A percentile compares a stretch with the other conserved stretches of the same genome.
phyloP scores from a whole-genome alignment of 176 grass and related monocot genomes.

The Phoenix dactylifera region DNA sequence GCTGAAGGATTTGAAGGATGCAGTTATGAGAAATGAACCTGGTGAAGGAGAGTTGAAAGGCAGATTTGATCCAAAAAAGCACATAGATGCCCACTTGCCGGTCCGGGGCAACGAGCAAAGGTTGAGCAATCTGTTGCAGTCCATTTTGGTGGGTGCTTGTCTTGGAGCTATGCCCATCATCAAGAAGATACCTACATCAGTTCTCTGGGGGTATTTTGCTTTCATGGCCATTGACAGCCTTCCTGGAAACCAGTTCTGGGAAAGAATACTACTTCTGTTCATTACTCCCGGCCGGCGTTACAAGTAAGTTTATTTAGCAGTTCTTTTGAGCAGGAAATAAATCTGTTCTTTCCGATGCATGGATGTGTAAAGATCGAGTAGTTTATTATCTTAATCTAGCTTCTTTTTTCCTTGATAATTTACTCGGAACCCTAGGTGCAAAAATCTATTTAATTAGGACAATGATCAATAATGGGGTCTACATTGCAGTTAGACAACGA shows the following conservation, averaged over 20 bases:
- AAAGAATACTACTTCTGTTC: constrained; percentile 68
- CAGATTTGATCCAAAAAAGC: constrained; percentile 58
- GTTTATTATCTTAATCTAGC: no score
- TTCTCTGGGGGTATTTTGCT: constrained; percentile 96
- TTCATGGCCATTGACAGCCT: constrained; percentile 93
- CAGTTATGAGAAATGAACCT: constrained; percentile 32
- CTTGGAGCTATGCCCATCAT: constrained; percentile 78
- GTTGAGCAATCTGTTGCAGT: constrained; percentile 75
- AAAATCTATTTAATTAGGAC: no score
- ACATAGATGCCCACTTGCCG: constrained; percentile 73
- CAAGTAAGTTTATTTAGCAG: constrained; percentile 45
- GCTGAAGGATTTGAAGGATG: constrained; percentile 68
- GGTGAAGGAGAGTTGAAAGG: constrained; percentile 22
- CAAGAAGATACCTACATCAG: constrained; percentile 71
- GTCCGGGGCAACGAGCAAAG: constrained; percentile 92
- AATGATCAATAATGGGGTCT: no score
- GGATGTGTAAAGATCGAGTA: no score
- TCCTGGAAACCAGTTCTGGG: constrained; percentile 96
- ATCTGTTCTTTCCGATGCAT: no score
- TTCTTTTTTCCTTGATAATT: no score
- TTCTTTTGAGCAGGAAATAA: not conserved
- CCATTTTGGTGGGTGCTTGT: constrained; percentile 62
- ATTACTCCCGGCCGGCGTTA: constrained; percentile 48
- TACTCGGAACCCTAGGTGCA: no score
- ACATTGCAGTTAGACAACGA: no score